A percentile compares a stretch with the other conserved stretches of the same genome.
These are phyloP conservation scores for Wickerhamomyces bisporus DNA, from an alignment of 805 yeast species.

Conservation along the genomic window DNA sequence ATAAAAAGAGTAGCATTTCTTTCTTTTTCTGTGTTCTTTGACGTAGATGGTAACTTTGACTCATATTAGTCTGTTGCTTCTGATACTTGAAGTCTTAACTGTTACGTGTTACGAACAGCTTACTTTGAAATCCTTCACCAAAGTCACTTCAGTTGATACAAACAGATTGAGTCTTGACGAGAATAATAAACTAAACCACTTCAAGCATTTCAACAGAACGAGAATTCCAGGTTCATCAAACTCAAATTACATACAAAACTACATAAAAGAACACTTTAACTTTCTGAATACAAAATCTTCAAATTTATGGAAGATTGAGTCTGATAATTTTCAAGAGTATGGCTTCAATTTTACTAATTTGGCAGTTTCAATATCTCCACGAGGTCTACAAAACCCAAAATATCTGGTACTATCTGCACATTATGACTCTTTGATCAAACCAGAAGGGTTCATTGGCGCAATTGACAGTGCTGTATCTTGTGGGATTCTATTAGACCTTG, in stretches of 20 bases:
- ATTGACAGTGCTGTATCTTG: conserved; percentile 57
- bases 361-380: conserved; percentile 25
- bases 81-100: neutral
- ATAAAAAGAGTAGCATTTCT: too few species aligned
- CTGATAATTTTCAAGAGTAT: conserved; percentile 32
- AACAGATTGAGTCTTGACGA: conserved; percentile 13
- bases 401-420: conserved; percentile 45
- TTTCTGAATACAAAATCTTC: conserved; percentile 22
- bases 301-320: conserved; percentile 23
- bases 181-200: conserved; percentile 13
- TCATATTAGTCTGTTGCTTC: neutral
- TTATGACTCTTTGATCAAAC: conserved; percentile 42
- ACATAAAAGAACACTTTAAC: conserved; percentile 30
- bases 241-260: conserved; percentile 32
- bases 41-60: too few species aligned
- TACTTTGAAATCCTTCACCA: conserved; percentile 1
- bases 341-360: conserved; percentile 34
- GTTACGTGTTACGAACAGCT: conserved; percentile 10
- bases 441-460: conserved; percentile 56
- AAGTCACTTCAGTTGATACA: conserved; percentile 6
- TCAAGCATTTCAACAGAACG: conserved; percentile 31
- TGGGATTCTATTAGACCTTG: conserved; percentile 42
- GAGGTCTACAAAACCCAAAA: conserved; percentile 13
- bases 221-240: conserved; percentile 40
- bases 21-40: too few species aligned